phyloP scores from a whole-genome alignment of 202 grass and related monocot species.

The Panicum virgatum region DNA sequence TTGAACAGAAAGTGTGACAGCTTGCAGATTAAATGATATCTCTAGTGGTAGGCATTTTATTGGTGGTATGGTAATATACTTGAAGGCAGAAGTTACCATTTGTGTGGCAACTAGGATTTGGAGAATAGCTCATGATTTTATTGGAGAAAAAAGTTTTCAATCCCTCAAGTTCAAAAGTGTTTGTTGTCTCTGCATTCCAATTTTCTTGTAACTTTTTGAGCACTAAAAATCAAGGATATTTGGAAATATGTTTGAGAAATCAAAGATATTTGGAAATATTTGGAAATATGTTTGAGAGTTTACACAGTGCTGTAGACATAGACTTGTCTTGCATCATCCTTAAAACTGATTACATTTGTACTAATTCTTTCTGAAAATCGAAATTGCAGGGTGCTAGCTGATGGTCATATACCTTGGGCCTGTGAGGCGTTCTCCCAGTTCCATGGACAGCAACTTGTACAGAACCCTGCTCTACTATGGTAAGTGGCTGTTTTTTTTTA shows the following conservation, averaged over 20 bases:
- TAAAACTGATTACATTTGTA: neutral
- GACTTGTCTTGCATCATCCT: constrained; percentile 5
- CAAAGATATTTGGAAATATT: constrained; percentile 4
- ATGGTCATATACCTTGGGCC: constrained; percentile 95
- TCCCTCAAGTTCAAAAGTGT: neutral
- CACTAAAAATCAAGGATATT: neutral
- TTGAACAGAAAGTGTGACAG: no score
- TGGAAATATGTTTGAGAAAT: neutral
- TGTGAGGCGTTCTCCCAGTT: constrained; percentile 75
- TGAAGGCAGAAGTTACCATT: no score
- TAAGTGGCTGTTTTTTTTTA: constrained; percentile 26
- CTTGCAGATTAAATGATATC: no score
- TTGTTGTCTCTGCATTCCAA: neutral
- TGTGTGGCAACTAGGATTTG: neutral
- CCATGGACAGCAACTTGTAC: constrained; percentile 72
- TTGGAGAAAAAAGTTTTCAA: neutral
- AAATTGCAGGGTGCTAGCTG: constrained; percentile 81
- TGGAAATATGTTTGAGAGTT: neutral
- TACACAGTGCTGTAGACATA: neutral
- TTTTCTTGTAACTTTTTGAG: neutral
- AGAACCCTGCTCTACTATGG: constrained; percentile 68
- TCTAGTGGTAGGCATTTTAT: no score
- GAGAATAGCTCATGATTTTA: neutral
- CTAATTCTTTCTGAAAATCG: constrained; percentile 18
- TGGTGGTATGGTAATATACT: no score